A percentile compares a stretch with the other conserved stretches of the same genome.
Evolutionary conservation across 495 filamentous ascomycete genomes (phyloP).

Genomic region (Penicillium salamii): DNA sequence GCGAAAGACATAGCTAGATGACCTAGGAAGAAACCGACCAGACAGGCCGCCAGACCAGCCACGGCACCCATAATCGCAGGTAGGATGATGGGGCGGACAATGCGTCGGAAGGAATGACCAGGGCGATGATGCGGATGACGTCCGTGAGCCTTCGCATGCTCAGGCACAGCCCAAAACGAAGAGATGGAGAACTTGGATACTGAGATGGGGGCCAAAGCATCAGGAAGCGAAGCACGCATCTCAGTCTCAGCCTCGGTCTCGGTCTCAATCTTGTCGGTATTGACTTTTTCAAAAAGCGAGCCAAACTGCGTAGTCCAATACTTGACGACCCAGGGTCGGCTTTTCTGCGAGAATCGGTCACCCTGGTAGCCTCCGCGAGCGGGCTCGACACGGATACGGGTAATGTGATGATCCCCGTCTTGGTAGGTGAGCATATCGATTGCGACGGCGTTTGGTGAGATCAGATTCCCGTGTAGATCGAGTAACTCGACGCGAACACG

Average conservation of each 20-base stretch:
- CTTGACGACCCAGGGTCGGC: slow-evolving; percentile 20
- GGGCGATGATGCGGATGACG: slow-evolving; percentile 13
- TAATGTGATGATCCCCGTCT: slow-evolving; percentile 20
- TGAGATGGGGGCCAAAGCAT: too few relatives aligned
- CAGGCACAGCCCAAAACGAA: slow-evolving; percentile 13
- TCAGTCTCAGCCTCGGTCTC: too few relatives aligned
- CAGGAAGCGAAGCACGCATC: too few relatives aligned
- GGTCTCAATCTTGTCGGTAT: neutral
- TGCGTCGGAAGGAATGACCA: slow-evolving; percentile 23
- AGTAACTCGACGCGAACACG: slow-evolving; percentile 26
- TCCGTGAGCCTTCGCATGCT: slow-evolving; percentile 5
- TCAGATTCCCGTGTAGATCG: slow-evolving; percentile 19
- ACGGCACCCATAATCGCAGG: slow-evolving; percentile 36
- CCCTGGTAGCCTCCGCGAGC: slow-evolving; percentile 1
- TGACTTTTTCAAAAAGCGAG: slow-evolving; percentile 8
- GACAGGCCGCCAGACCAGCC: slow-evolving; percentile 38
- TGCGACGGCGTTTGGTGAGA: slow-evolving; percentile 17
- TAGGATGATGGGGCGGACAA: slow-evolving; percentile 34
- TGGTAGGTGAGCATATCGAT: slow-evolving; percentile 18
- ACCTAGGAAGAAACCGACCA: slow-evolving; percentile 42
- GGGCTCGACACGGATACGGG: slow-evolving; percentile 21
- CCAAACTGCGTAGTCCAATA: slow-evolving; percentile 25
- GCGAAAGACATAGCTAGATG: slow-evolving; percentile 33
- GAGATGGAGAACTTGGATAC: slow-evolving; percentile 19
- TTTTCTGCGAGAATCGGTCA: slow-evolving; percentile 3